phyloP scores from a whole-genome alignment of 2,329 filamentous ascomycete genomes.

The Stagonosporopsis vannaccii region DNA sequence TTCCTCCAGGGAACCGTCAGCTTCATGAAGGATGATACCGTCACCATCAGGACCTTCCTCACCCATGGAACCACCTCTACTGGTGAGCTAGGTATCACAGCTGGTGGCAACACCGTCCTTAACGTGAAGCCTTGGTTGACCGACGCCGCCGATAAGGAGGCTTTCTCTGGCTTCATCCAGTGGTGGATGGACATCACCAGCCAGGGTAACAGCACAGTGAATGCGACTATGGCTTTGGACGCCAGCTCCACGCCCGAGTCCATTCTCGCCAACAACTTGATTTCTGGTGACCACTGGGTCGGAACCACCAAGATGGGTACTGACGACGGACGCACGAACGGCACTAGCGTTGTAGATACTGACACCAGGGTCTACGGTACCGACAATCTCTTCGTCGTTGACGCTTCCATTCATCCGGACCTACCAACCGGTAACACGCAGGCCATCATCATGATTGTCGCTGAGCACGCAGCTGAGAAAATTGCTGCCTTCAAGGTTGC shows the following conservation, averaged over 20 bases:
- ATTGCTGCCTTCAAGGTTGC: constrained; percentile 54
- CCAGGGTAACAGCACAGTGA: constrained; percentile 12
- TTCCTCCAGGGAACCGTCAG: constrained; percentile 52
- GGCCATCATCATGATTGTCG: constrained; percentile 68
- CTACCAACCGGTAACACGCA: constrained; percentile 73
- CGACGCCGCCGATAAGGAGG: constrained; percentile 16
- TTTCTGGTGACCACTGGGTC: constrained; percentile 17
- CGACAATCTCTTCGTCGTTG: constrained; percentile 55
- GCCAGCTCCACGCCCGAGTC: constrained; percentile 12
- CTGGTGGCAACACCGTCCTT: constrained; percentile 47
- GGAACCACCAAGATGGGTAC: constrained; percentile 20
- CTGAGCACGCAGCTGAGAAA: constrained; percentile 66
- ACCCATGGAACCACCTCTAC: constrained; percentile 31
- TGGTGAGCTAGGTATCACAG: constrained; percentile 30
- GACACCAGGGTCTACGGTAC: constrained; percentile 56
- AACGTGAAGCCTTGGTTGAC: constrained; percentile 58
- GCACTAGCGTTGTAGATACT: constrained; percentile 42
- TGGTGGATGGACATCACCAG: constrained; percentile 18
- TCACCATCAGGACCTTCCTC: constrained; percentile 29
- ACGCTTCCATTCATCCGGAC: constrained; percentile 66
- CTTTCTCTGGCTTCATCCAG: constrained; percentile 16
- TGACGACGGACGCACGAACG: constrained; percentile 43
- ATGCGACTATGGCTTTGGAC: constrained; percentile 13
- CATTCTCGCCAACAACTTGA: constrained; percentile 4
- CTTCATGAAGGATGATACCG: constrained; percentile 32